Conservation (phyloP, 164 flowering plant species). For the Santalum album region DNA sequence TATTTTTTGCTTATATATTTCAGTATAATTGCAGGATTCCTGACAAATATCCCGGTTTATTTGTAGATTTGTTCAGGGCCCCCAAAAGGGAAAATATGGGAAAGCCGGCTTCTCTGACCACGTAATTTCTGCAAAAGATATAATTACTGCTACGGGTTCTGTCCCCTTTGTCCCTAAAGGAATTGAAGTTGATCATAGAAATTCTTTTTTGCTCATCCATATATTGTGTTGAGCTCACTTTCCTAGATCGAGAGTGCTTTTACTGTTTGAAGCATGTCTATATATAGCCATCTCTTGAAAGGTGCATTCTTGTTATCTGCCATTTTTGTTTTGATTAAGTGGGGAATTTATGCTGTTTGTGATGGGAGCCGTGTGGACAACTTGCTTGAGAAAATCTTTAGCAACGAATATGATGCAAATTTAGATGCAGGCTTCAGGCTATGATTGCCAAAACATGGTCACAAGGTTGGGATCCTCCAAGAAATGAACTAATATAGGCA, state of each 20-base stretch:
- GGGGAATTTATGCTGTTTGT: background rate
- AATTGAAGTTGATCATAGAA: constrained; percentile 94
- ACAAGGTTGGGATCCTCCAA: background rate
- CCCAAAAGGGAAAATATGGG: constrained; percentile 88
- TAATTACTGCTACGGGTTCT: constrained; percentile 96
- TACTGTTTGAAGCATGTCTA: too few species aligned
- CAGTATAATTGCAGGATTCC: background rate
- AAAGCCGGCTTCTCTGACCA: constrained; percentile 55
- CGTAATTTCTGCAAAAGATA: constrained; percentile 74
- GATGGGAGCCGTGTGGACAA: background rate
- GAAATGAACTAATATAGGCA: too few species aligned
- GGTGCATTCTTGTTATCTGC: too few species aligned
- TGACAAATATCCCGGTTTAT: background rate
- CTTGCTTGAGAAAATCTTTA: background rate
- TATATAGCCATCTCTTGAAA: too few species aligned
- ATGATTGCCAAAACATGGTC: background rate
- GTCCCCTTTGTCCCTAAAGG: constrained; percentile 98
- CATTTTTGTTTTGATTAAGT: too few species aligned
- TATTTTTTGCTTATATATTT: too few species aligned
- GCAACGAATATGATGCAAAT: background rate
- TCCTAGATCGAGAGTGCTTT: too few species aligned
- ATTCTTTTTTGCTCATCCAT: constrained; percentile 1
- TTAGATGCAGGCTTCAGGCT: background rate
- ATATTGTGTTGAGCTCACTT: too few species aligned
- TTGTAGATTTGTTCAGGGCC: constrained; percentile 54